Percentiles rank a stretch among this genome's conserved stretches.
These are phyloP conservation scores for Xenoacremonium recifei DNA, from an alignment of 2,329 filamentous ascomycete genomes.

Conservation along the genomic window DNA sequence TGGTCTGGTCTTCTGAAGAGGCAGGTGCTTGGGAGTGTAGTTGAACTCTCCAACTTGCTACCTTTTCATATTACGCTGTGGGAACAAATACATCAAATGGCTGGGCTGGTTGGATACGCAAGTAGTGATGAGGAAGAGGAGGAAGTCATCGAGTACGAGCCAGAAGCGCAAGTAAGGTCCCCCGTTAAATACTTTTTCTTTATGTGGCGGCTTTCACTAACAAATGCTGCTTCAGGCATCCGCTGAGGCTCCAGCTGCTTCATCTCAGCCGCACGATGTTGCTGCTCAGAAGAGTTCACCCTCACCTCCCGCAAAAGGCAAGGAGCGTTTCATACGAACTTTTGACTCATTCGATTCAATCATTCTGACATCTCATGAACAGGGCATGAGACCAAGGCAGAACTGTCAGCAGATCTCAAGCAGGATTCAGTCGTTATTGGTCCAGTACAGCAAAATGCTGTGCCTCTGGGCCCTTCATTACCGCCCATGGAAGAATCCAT, in stretches of 20 bases:
- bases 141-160: constrained; percentile 8
- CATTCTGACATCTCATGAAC: too few relatives aligned
- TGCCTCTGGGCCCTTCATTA: constrained; percentile 39
- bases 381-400: constrained; percentile 13
- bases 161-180: constrained; percentile 9
- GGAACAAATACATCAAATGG: constrained; percentile 28
- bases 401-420: too few relatives aligned
- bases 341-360: too few relatives aligned
- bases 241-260: constrained; percentile 2
- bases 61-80: constrained; percentile 11
- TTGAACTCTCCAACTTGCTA: constrained; percentile 19
- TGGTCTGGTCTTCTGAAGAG: too few relatives aligned
- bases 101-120: constrained; percentile 48
- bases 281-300: too few relatives aligned
- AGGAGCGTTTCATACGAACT: too few relatives aligned
- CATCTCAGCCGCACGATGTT: constrained; percentile 2
- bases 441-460: constrained; percentile 29
- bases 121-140: constrained; percentile 51
- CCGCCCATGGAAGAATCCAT: constrained; percentile 28
- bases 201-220: constrained; percentile 1
- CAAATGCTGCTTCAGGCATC: constrained; percentile 4
- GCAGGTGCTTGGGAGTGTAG: constrained; percentile 6
- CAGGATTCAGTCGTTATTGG: constrained; percentile 24
- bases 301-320: too few relatives aligned
- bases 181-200: background rate